Evolutionary conservation across 768 basidiomycete species (phyloP).

Genomic region (Termitomyces sp.): DNA sequence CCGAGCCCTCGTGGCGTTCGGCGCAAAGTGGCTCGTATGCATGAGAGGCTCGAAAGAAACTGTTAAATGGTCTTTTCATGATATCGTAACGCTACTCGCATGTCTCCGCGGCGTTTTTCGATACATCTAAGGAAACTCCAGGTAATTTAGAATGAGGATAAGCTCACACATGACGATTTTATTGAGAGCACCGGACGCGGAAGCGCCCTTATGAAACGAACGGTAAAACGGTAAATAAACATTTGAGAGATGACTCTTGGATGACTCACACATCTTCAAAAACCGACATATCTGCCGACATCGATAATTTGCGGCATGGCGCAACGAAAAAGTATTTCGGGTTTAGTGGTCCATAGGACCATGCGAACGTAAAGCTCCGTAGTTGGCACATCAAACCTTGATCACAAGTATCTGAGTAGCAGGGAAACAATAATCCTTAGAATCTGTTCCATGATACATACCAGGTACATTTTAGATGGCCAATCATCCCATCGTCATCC

Average conservation of each 20-base stretch:
- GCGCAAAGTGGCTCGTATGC: constrained; percentile 2
- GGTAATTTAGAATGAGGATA: neutral
- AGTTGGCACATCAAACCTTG: neutral
- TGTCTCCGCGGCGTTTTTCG: constrained; percentile 13
- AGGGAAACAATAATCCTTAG: neutral
- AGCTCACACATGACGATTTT: neutral
- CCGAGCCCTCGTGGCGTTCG: constrained; percentile 8
- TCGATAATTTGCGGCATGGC: neutral
- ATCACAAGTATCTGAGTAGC: neutral
- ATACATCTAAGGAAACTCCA: neutral
- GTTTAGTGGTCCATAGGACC: neutral
- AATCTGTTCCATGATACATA: neutral
- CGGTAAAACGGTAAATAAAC: neutral
- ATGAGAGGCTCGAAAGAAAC: neutral
- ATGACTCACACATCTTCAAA: neutral
- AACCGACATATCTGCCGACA: neutral
- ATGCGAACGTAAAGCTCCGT: neutral
- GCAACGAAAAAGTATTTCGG: neutral
- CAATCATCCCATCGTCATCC: neutral
- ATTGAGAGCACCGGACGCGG: neutral
- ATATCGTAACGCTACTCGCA: constrained; percentile 7
- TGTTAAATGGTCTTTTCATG: neutral
- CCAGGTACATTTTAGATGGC: neutral
- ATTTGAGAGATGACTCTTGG: neutral
- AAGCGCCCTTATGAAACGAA: constrained; percentile 1